A percentile compares a stretch with the other conserved stretches of the same genome.
phyloP scores from a whole-genome alignment of 768 basidiomycete genomes.

The Pisolithus microcarpus region DNA sequence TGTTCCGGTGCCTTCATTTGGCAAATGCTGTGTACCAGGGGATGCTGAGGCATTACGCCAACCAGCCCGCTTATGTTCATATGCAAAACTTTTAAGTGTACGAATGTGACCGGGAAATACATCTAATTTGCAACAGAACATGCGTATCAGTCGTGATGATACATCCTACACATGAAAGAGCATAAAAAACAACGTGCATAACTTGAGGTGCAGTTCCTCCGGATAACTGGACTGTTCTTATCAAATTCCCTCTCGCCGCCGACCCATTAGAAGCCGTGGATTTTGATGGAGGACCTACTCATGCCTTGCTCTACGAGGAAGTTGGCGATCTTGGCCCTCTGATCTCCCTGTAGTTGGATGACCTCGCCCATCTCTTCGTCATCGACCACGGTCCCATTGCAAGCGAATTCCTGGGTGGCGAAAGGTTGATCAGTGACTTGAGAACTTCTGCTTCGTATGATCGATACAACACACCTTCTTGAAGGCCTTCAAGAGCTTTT shows the following conservation, averaged over 20 bases:
- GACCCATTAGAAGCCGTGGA: constrained; percentile 72
- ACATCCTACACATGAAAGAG: constrained; percentile 17
- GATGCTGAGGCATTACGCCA: neutral
- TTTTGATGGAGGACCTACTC: constrained; percentile 69
- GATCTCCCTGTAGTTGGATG: constrained; percentile 98
- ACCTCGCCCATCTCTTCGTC: constrained; percentile 95
- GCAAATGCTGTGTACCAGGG: neutral
- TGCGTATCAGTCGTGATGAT: constrained; percentile 22
- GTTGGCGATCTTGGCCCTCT: constrained; percentile 80
- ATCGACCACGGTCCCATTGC: constrained; percentile 94
- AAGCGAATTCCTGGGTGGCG: constrained; percentile 96
- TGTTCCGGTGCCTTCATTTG: constrained; percentile 6
- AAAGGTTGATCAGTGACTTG: constrained; percentile 5
- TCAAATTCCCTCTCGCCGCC: neutral
- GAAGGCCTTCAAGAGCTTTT: constrained; percentile 98
- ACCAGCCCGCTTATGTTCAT: too few species aligned
- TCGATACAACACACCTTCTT: constrained; percentile 65
- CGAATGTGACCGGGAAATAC: constrained; percentile 1
- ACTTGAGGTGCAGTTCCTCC: neutral
- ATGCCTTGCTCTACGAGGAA: constrained; percentile 86
- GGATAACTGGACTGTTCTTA: too few species aligned
- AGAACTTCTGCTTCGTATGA: neutral
- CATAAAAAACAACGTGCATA: constrained; percentile 5
- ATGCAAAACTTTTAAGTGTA: neutral
- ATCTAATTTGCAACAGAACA: constrained; percentile 18